Conservation (phyloP, 106 monocot species). For the Dendrobium huoshanense region DNA sequence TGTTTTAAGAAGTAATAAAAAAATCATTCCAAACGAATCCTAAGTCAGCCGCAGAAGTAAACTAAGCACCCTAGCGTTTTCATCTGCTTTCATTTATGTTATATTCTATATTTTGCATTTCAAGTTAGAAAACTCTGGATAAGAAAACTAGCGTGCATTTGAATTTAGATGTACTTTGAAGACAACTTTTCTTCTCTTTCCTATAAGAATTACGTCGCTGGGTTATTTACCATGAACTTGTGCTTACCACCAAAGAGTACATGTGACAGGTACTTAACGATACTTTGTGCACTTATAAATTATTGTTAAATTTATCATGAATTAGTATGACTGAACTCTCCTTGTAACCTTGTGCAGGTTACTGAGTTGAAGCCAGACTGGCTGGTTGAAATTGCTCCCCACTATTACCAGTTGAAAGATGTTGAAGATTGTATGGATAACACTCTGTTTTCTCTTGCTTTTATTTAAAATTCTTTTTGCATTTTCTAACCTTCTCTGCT, state of each 20-base stretch:
- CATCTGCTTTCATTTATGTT: neutral
- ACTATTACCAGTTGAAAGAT: constrained; percentile 34
- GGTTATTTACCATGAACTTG: constrained; percentile 90
- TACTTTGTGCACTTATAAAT: neutral
- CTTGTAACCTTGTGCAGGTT: constrained; percentile 13
- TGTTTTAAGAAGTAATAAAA: too few relatives aligned
- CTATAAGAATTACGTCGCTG: constrained; percentile 63
- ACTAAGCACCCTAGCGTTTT: too few relatives aligned
- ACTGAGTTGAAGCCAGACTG: constrained; percentile 40
- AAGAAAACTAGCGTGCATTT: neutral
- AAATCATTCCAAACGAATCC: too few relatives aligned
- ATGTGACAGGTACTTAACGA: constrained; percentile 72
- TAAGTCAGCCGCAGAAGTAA: too few relatives aligned
- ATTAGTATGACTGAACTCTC: neutral
- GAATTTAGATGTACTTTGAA: neutral
- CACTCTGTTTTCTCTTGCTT: neutral
- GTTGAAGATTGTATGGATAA: constrained; percentile 55
- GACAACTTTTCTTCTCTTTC: neutral
- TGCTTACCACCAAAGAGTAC: constrained; percentile 88
- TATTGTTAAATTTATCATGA: neutral
- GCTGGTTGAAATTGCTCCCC: constrained; percentile 42
- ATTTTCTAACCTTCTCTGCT: neutral
- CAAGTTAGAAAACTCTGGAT: neutral
- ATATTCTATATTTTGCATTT: neutral
- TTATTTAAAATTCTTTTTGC: neutral